Percentiles rank a stretch among this genome's conserved stretches.
Evolutionary conservation across 176 grass and related monocot species (phyloP).

Genomic region (Carex scoparia): DNA sequence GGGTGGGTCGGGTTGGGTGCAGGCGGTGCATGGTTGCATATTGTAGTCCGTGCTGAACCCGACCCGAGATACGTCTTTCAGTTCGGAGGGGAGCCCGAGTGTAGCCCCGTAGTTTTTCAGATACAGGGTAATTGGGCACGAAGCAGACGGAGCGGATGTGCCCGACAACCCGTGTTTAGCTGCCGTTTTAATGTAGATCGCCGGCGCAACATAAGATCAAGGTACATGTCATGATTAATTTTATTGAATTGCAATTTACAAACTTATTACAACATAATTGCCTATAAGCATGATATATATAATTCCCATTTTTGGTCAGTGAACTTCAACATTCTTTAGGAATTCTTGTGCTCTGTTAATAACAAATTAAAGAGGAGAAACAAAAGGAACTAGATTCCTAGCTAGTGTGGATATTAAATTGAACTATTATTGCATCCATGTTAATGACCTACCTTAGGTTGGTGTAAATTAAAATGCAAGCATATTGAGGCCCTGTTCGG

Average conservation of each 20-base stretch:
- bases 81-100: constrained; percentile 88
- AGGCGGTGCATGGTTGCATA: constrained; percentile 49
- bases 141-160: constrained; percentile 36
- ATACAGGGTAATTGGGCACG: constrained; percentile 45
- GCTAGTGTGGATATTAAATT: background rate
- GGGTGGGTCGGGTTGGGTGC: constrained; percentile 68
- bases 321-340: background rate
- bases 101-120: constrained; percentile 86
- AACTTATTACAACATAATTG: background rate
- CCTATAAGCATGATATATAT: background rate
- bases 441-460: background rate
- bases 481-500: too few relatives aligned
- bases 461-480: background rate
- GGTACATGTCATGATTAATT: constrained; percentile 31
- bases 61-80: constrained; percentile 96
- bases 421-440: background rate
- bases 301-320: background rate
- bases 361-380: background rate
- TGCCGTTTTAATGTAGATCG: constrained; percentile 76
- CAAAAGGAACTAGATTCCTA: background rate
- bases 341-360: background rate
- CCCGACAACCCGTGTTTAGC: constrained; percentile 80
- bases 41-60: constrained; percentile 77
- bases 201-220: constrained; percentile 38
- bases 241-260: background rate